Conservation (phyloP, 2,329 filamentous ascomycete genomes). For the Chrysoporthe deuterocubensis region DNA sequence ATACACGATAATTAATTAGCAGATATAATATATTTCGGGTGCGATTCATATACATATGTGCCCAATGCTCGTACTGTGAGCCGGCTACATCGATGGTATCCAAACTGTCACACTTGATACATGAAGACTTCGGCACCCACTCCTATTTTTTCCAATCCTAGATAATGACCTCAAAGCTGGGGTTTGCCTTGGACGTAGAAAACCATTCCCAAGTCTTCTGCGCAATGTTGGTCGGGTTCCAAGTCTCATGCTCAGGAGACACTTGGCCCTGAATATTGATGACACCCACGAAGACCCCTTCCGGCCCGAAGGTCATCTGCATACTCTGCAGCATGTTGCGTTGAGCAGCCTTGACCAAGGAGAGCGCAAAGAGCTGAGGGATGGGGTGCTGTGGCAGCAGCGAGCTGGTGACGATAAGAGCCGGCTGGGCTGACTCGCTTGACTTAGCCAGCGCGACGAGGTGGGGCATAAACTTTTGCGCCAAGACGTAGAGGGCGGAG, state of each 20-base stretch:
- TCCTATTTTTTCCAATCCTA: background rate
- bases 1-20: no score
- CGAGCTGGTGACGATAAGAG: constrained; percentile 53
- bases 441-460: constrained; percentile 40
- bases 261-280: constrained; percentile 51
- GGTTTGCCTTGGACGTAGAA: constrained; percentile 41
- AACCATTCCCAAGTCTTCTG: constrained; percentile 49
- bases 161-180: constrained; percentile 45
- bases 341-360: constrained; percentile 56
- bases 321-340: constrained; percentile 52
- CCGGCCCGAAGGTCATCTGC: constrained; percentile 41
- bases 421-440: constrained; percentile 42
- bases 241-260: constrained; percentile 41
- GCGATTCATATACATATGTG: no score
- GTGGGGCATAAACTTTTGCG: constrained; percentile 51
- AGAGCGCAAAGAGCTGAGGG: constrained; percentile 52
- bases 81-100: no score
- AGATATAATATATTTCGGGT: no score
- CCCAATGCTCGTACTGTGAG: no score
- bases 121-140: no score
- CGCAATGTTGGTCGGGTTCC: constrained; percentile 52
- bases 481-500: constrained; percentile 51
- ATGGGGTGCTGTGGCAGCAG: constrained; percentile 51
- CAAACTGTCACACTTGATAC: no score
- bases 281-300: constrained; percentile 52